Evolutionary conservation across 2,329 filamentous ascomycete genomes (phyloP).

Genomic region (Alternaria incomplexa): DNA sequence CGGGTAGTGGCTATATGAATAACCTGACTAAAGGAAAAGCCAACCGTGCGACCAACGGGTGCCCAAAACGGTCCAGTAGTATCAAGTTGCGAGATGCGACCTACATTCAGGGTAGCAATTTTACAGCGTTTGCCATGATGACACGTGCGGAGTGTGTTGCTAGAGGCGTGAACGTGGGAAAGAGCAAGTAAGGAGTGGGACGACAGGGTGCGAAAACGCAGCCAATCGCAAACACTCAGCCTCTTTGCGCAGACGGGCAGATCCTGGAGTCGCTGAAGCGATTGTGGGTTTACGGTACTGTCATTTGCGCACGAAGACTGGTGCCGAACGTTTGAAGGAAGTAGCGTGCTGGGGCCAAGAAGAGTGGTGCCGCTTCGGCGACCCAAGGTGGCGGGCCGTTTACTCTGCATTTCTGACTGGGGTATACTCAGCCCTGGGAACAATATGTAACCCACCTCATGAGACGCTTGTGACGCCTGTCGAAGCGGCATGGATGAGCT

Average conservation of each 20-base stretch:
- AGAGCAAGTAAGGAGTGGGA: conserved; percentile 25
- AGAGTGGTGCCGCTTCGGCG: conserved; percentile 26
- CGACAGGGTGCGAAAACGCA: conserved; percentile 22
- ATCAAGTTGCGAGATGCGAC: conserved; percentile 34
- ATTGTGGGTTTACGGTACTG: conserved; percentile 35
- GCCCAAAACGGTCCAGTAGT: conserved; percentile 25
- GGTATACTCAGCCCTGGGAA: conserved; percentile 13
- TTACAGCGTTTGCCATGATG: conserved; percentile 29
- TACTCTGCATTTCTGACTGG: conserved; percentile 20
- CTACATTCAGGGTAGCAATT: conserved; percentile 38
- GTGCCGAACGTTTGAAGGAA: conserved; percentile 26
- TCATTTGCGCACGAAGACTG: conserved; percentile 41
- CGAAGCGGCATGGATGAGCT: not conserved
- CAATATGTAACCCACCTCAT: not conserved
- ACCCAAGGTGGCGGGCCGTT: conserved; percentile 33
- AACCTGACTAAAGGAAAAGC: conserved; percentile 29
- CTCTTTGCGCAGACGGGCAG: conserved; percentile 19
- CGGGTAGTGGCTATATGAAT: conserved; percentile 29
- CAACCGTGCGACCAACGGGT: conserved; percentile 24
- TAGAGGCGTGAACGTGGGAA: conserved; percentile 28
- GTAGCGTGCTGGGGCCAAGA: conserved; percentile 28
- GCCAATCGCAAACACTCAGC: conserved; percentile 22
- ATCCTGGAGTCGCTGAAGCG: conserved; percentile 28
- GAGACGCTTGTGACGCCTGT: not conserved
- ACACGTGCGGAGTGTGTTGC: conserved; percentile 38